These are phyloP conservation scores for Apiospora aurea DNA, from an alignment of 2,329 filamentous ascomycete genomes.

Conservation along the genomic window DNA sequence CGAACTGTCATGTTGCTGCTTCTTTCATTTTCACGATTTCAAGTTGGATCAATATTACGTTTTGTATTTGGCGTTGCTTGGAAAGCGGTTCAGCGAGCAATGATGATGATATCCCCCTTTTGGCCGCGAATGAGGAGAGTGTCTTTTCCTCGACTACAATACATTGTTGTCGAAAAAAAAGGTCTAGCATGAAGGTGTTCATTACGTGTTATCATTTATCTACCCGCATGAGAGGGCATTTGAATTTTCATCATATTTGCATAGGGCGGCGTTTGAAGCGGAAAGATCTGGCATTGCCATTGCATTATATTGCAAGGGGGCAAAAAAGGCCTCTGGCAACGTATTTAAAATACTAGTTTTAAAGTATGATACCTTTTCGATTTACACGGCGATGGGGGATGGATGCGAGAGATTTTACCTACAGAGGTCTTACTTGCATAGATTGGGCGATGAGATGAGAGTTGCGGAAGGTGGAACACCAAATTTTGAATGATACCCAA, in stretches of 20 bases:
- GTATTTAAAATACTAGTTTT: slow-evolving; percentile 3
- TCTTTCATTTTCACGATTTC: neutral
- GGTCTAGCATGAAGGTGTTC: neutral
- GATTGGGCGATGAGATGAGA: neutral
- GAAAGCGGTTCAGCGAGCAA: neutral
- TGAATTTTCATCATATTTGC: neutral
- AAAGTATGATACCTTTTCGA: neutral
- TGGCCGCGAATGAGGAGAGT: neutral
- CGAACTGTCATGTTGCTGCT: neutral
- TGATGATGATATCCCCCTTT: neutral
- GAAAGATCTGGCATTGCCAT: neutral
- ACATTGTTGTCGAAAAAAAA: neutral
- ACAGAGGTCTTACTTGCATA: neutral
- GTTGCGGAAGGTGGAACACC: neutral
- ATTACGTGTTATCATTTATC: neutral
- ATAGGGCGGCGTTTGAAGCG: neutral
- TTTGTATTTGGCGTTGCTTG: neutral
- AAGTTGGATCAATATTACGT: neutral
- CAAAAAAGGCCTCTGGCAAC: neutral
- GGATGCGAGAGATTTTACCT: neutral
- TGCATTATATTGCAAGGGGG: neutral
- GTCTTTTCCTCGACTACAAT: neutral
- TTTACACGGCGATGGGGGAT: neutral
- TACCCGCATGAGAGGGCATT: neutral
- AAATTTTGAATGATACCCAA: neutral